Percentiles rank a stretch among this genome's conserved stretches.
These are phyloP conservation scores for Blepharisma stoltei DNA, from an alignment of 73 alveolate genomes.

Conservation along the genomic window DNA sequence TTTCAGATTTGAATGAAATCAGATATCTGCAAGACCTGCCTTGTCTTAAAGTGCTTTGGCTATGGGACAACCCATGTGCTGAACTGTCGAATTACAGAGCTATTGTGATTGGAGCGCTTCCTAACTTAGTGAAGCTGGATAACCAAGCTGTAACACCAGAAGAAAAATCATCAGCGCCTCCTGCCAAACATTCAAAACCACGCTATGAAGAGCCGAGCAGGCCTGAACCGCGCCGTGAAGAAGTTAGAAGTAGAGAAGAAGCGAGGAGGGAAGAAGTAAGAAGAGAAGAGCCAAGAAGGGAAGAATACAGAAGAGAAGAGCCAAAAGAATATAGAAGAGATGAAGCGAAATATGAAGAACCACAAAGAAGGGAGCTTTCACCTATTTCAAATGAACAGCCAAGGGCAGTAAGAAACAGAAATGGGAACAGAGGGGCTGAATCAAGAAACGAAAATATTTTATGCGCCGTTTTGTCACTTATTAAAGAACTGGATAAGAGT, in stretches of 20 bases:
- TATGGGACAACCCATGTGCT: slow-evolving; percentile 95
- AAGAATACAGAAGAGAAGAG: neutral
- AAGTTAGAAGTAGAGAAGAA: neutral
- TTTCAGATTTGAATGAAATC: slow-evolving; percentile 80
- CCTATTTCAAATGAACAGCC: neutral
- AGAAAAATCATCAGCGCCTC: slow-evolving; percentile 56
- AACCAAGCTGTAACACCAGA: slow-evolving; percentile 74
- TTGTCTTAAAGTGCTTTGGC: slow-evolving; percentile 88
- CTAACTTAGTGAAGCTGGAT: slow-evolving; percentile 86
- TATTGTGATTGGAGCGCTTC: slow-evolving; percentile 74
- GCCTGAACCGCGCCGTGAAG: no score
- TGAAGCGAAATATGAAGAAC: neutral
- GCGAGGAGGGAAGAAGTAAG: slow-evolving; percentile 19
- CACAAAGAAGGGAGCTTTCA: neutral
- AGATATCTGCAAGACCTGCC: slow-evolving; percentile 64
- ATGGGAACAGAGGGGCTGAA: neutral
- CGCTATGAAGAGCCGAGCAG: no score
- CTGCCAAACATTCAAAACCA: no score
- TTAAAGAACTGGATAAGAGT: slow-evolving; percentile 78
- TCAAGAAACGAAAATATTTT: slow-evolving; percentile 60
- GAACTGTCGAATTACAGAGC: slow-evolving; percentile 82
- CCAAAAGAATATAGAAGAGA: slow-evolving; percentile 25
- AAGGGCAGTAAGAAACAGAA: neutral
- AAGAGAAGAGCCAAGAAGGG: neutral
- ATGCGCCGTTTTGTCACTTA: slow-evolving; percentile 75